Conservation (phyloP, 2,329 filamentous ascomycete species). For the Ophiostoma sp. region DNA sequence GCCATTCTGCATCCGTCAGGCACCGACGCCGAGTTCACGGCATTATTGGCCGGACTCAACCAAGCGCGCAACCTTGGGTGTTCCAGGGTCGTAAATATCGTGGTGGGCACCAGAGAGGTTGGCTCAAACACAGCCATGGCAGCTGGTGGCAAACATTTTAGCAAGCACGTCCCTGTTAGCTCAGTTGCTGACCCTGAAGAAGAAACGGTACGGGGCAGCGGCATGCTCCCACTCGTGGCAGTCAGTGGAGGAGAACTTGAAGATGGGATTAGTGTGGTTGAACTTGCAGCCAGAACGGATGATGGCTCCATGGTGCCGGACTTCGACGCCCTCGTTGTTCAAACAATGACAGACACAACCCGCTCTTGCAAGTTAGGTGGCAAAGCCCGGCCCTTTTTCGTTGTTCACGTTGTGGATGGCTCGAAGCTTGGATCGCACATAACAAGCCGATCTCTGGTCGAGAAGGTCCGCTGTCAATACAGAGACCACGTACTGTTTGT, state of each 20-base stretch:
- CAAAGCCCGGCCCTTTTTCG: conserved; percentile 1
- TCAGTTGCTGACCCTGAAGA: background rate
- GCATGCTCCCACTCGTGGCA: too few species aligned
- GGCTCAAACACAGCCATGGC: conserved; percentile 24
- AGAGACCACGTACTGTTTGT: conserved; percentile 19
- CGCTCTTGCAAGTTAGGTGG: background rate
- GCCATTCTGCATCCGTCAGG: conserved; percentile 23
- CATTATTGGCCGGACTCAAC: conserved; percentile 15
- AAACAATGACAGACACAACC: background rate
- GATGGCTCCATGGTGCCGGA: conserved; percentile 14
- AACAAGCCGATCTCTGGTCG: conserved; percentile 18
- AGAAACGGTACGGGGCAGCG: background rate
- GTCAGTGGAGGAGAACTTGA: background rate
- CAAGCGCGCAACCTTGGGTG: conserved; percentile 11
- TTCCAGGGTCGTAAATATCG: conserved; percentile 17
- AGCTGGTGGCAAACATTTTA: conserved; percentile 21
- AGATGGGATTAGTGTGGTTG: conserved; percentile 8
- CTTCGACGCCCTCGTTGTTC: conserved; percentile 18
- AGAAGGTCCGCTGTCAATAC: conserved; percentile 9
- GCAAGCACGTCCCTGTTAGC: conserved; percentile 11
- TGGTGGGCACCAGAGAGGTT: conserved; percentile 24
- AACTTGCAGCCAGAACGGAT: conserved; percentile 13
- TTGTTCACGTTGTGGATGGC: conserved; percentile 24
- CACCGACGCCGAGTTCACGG: conserved; percentile 24
- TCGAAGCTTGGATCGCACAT: conserved; percentile 24